These are phyloP conservation scores for Penicillium thymicola DNA, from an alignment of 2,329 filamentous ascomycete genomes.

Conservation along the genomic window DNA sequence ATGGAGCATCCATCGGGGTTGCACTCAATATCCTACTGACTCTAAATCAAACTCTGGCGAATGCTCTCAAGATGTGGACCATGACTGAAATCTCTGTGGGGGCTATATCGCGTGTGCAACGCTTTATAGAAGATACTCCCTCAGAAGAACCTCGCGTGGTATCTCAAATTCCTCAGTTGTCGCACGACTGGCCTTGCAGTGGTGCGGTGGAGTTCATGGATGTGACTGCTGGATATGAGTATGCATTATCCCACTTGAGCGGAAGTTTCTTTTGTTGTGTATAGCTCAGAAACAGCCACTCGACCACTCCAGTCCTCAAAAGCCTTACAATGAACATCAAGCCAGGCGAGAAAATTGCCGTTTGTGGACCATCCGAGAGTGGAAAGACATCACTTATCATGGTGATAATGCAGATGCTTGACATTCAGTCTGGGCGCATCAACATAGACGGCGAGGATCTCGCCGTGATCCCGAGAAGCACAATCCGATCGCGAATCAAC, in stretches of 20 bases:
- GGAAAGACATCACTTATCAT: background rate
- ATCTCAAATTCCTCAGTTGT: background rate
- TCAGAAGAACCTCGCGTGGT: background rate
- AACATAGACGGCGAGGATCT: background rate
- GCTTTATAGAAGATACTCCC: background rate
- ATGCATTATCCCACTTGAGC: background rate
- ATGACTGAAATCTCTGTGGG: background rate
- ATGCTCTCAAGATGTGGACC: background rate
- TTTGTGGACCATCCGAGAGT: slow-evolving; percentile 6
- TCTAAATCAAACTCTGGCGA: background rate
- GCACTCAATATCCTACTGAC: background rate
- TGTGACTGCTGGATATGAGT: background rate
- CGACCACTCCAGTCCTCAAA: background rate
- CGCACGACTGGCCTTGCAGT: background rate
- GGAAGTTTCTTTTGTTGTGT: background rate
- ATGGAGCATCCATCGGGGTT: background rate
- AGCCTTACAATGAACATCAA: slow-evolving; percentile 1
- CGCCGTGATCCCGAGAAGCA: background rate
- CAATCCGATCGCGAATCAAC: background rate
- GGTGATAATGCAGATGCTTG: background rate
- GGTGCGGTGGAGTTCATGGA: background rate
- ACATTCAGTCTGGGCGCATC: background rate
- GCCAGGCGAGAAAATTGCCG: slow-evolving; percentile 6
- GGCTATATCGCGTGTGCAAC: background rate
- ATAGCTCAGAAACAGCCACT: background rate